Conservation (phyloP, 768 basidiomycete genomes). For the Lentinula lateritia region DNA sequence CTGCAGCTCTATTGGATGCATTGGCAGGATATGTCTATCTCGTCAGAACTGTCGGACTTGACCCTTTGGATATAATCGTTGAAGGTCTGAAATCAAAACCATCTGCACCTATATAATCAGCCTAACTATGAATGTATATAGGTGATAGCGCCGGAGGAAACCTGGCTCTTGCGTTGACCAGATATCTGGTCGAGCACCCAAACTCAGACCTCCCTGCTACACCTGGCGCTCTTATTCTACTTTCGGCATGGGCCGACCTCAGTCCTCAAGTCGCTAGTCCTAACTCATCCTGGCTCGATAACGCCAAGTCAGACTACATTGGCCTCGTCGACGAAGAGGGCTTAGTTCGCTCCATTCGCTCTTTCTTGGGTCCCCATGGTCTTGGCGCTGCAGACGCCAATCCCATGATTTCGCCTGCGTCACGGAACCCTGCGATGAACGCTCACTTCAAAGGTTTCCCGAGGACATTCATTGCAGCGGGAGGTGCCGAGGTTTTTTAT, state of each 20-base stretch:
- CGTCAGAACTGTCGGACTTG: conserved; percentile 48
- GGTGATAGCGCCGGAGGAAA: conserved; percentile 78
- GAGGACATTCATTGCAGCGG: conserved; percentile 51
- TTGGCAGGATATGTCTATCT: conserved; percentile 73
- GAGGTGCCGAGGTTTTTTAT: conserved; percentile 53
- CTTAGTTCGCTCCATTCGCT: conserved; percentile 17
- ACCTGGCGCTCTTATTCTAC: conserved; percentile 44
- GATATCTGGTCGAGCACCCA: conserved; percentile 52
- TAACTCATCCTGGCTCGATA: conserved; percentile 30
- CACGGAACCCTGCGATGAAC: conserved; percentile 26
- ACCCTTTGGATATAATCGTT: conserved; percentile 56
- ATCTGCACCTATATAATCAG: background rate
- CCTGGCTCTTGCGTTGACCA: conserved; percentile 56
- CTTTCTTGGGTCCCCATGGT: conserved; percentile 46
- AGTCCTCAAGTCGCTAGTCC: conserved; percentile 32
- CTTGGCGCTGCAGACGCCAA: conserved; percentile 38
- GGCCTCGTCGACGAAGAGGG: conserved; percentile 14
- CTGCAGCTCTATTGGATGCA: conserved; percentile 68
- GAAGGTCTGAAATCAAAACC: conserved; percentile 22
- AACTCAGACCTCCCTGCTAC: conserved; percentile 32
- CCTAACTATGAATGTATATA: background rate
- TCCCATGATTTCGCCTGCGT: conserved; percentile 57
- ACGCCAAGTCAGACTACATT: conserved; percentile 33
- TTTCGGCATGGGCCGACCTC: conserved; percentile 56
- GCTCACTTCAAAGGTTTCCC: conserved; percentile 54